phyloP scores from a whole-genome alignment of 2,329 filamentous ascomycete genomes.

The Helotiales sp. region DNA sequence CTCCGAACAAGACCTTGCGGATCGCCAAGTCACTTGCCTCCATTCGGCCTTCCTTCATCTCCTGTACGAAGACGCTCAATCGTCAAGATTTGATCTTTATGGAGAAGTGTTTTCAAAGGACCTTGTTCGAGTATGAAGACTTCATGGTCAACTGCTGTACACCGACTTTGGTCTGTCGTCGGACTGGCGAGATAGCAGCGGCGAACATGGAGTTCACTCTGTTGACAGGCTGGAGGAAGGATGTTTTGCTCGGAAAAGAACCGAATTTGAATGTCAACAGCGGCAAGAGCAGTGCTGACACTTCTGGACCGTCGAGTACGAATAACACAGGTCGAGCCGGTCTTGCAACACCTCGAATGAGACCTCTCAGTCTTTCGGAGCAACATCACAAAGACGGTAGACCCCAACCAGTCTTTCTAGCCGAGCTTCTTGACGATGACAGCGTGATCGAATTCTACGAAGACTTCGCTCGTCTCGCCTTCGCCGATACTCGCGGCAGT shows the following conservation, averaged over 20 bases:
- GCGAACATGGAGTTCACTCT: constrained; percentile 97
- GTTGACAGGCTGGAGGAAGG: constrained; percentile 90
- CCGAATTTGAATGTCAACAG: constrained; percentile 84
- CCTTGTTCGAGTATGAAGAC: constrained; percentile 89
- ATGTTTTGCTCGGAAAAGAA: constrained; percentile 83
- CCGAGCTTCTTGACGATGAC: constrained; percentile 90
- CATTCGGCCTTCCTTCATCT: constrained; percentile 90
- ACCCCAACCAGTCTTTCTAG: constrained; percentile 81
- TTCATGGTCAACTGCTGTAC: constrained; percentile 87
- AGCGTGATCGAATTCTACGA: constrained; percentile 94
- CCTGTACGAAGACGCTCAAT: constrained; percentile 86
- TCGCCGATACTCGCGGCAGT: constrained; percentile 84
- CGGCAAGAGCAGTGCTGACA: constrained; percentile 46
- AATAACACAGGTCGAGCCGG: constrained; percentile 42
- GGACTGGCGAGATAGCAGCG: constrained; percentile 91
- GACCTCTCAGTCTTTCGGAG: constrained; percentile 42
- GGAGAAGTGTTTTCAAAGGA: constrained; percentile 95
- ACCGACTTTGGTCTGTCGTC: constrained; percentile 86
- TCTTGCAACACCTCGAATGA: constrained; percentile 52
- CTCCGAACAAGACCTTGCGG: constrained; percentile 71
- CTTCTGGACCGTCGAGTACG: constrained; percentile 36
- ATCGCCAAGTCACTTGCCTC: constrained; percentile 87
- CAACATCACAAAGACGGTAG: constrained; percentile 44
- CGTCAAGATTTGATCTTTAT: constrained; percentile 91
- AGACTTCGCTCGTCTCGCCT: constrained; percentile 89